A percentile compares a stretch with the other conserved stretches of the same genome.
These are phyloP conservation scores for Scenedesmus sp. DNA, from an alignment of 163 green algal genomes.

Conservation along the genomic window DNA sequence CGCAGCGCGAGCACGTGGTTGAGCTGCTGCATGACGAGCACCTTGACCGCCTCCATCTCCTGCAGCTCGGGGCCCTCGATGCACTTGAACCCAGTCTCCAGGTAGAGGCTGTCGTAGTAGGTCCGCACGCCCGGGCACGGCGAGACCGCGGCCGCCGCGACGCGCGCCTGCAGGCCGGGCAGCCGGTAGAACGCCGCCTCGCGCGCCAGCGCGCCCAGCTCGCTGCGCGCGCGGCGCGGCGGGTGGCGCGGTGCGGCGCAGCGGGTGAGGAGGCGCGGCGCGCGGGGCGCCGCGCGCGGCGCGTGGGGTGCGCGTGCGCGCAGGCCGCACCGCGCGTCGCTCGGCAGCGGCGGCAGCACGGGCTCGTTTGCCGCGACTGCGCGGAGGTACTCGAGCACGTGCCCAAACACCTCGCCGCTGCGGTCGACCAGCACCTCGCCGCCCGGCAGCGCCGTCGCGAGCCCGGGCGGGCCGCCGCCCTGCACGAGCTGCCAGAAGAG, in stretches of 20 bases:
- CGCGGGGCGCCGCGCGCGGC: background rate
- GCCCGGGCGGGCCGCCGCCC: background rate
- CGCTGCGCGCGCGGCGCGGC: constrained; percentile 16
- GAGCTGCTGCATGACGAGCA: constrained; percentile 52
- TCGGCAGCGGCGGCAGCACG: constrained; percentile 50
- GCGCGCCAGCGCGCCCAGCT: constrained; percentile 56
- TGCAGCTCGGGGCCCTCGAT: constrained; percentile 42
- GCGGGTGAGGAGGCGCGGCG: background rate
- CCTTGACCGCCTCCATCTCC: constrained; percentile 42
- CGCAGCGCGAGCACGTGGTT: constrained; percentile 46
- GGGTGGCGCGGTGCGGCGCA: background rate
- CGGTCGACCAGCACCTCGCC: constrained; percentile 67
- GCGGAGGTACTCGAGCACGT: constrained; percentile 67
- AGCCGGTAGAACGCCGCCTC: constrained; percentile 67
- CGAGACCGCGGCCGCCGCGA: constrained; percentile 31
- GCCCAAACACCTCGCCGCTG: constrained; percentile 58
- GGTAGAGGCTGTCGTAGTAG: constrained; percentile 48
- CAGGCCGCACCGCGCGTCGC: constrained; percentile 45
- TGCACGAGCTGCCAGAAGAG: constrained; percentile 60
- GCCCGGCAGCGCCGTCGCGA: constrained; percentile 6
- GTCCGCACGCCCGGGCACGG: constrained; percentile 38
- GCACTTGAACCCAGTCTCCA: constrained; percentile 52
- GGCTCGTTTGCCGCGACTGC: constrained; percentile 47
- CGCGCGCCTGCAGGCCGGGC: constrained; percentile 48
- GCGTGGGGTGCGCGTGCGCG: background rate